These are phyloP conservation scores for Sporisorium graminicola DNA, from an alignment of 1,284 basidiomycete genomes.

Conservation along the genomic window DNA sequence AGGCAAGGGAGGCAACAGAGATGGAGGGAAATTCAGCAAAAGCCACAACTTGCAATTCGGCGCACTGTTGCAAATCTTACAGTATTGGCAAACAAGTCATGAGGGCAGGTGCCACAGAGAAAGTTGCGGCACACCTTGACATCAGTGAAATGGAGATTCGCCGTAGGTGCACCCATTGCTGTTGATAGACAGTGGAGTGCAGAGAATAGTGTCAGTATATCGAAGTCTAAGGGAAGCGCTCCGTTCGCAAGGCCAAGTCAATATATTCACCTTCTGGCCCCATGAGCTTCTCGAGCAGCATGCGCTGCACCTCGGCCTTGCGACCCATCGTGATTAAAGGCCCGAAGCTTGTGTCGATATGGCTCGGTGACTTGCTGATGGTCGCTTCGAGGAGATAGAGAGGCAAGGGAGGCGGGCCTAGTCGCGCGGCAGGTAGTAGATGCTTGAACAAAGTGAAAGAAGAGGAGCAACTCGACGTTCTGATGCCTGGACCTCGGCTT, in stretches of 20 bases:
- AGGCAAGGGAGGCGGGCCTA: neutral
- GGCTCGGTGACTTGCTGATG: neutral
- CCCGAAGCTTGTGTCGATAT: constrained; percentile 5
- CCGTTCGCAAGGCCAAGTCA: neutral
- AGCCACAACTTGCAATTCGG: neutral
- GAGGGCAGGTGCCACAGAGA: constrained; percentile 96
- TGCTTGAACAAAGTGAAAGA: neutral
- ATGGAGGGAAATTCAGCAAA: neutral
- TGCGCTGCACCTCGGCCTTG: constrained; percentile 84
- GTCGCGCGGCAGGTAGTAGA: neutral
- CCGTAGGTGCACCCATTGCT: constrained; percentile 65
- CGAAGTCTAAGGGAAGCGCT: neutral
- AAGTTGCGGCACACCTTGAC: constrained; percentile 99
- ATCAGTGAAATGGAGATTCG: constrained; percentile 89
- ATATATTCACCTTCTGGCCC: constrained; percentile 44
- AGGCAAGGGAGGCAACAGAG: neutral
- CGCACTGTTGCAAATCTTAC: neutral
- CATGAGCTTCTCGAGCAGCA: constrained; percentile 80
- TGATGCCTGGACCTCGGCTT: neutral
- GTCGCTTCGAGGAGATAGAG: neutral
- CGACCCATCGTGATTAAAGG: constrained; percentile 59
- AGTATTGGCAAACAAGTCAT: constrained; percentile 97
- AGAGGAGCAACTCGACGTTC: constrained; percentile 3
- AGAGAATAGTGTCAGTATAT: neutral
- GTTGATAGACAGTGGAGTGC: neutral